Evolutionary conservation across 2,329 filamentous ascomycete species (phyloP).

Genomic region (Chalaropsis thielavioides): DNA sequence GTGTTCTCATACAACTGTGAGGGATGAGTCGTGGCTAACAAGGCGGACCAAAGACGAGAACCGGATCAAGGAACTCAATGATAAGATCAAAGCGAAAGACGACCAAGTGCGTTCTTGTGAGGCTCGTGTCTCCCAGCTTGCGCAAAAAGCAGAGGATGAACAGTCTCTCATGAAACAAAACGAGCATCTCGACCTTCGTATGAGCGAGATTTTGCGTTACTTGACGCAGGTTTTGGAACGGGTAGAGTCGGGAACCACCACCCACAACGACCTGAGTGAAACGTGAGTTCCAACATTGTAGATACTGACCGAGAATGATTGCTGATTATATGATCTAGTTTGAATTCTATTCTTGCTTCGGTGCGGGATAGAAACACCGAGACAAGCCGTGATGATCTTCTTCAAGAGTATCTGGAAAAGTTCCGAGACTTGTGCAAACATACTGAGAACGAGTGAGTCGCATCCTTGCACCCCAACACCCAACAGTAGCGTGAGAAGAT

Average conservation of each 20-base stretch:
- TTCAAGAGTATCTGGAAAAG: conserved; percentile 9
- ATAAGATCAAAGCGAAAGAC: conserved; percentile 8
- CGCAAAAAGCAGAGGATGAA: conserved; percentile 5
- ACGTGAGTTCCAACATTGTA: neutral
- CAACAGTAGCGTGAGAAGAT: neutral
- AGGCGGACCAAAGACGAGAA: neutral
- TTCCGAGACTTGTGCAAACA: conserved; percentile 4
- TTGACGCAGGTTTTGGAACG: neutral
- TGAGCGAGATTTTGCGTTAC: neutral
- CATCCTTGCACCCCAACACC: too few species aligned
- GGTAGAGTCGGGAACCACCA: neutral
- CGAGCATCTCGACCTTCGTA: neutral
- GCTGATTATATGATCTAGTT: neutral
- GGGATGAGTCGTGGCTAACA: neutral
- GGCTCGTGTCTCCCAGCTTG: conserved; percentile 8
- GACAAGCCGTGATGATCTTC: neutral
- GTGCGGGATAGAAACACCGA: conserved; percentile 7
- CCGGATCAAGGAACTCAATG: neutral
- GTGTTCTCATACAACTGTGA: neutral
- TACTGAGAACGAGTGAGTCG: conserved; percentile 8
- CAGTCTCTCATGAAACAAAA: neutral
- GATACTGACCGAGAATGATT: too few species aligned
- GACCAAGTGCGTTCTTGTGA: neutral
- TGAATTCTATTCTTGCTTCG: conserved; percentile 6
- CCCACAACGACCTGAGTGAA: neutral